A percentile compares a stretch with the other conserved stretches of the same genome.
phyloP scores from a whole-genome alignment of 1,284 basidiomycete genomes.

The Pseudozyma hubeiensis region DNA sequence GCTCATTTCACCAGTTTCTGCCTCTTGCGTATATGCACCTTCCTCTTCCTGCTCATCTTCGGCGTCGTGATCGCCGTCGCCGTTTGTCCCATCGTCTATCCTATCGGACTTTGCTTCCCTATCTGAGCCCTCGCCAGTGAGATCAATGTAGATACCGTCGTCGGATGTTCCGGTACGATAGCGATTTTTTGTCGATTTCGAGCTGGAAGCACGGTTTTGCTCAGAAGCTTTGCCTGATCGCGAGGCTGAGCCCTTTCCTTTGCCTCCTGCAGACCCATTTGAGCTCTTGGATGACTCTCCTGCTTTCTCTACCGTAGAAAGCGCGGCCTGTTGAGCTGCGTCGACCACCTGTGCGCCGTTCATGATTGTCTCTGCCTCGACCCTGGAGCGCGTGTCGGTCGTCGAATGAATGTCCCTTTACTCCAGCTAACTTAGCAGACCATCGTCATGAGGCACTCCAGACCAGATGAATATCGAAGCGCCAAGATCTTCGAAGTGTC shows the following conservation, averaged over 20 bases:
- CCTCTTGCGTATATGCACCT: constrained; percentile 5
- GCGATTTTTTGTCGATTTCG: neutral
- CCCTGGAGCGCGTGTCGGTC: constrained; percentile 5
- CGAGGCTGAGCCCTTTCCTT: neutral
- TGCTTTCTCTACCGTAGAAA: constrained; percentile 14
- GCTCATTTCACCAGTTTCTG: constrained; percentile 32
- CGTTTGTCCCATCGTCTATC: neutral
- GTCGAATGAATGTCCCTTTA: constrained; percentile 1
- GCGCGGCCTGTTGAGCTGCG: constrained; percentile 18
- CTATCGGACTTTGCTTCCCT: neutral
- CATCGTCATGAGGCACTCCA: constrained; percentile 2
- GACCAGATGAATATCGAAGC: too few species aligned
- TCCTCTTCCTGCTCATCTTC: constrained; percentile 7
- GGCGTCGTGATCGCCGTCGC: constrained; percentile 3
- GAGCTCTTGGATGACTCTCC: neutral
- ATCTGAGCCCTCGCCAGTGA: neutral
- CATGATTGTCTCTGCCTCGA: constrained; percentile 6
- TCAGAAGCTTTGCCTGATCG: neutral
- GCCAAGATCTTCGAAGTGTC: too few species aligned
- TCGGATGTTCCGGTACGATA: neutral
- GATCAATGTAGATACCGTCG: neutral
- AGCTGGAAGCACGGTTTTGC: neutral
- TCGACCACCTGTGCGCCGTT: constrained; percentile 14
- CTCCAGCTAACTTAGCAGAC: neutral
- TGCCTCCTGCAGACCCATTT: neutral